Conservation (phyloP, 371 early-diverging fungal genomes). For the Thermomucor indicae-seudaticae region DNA sequence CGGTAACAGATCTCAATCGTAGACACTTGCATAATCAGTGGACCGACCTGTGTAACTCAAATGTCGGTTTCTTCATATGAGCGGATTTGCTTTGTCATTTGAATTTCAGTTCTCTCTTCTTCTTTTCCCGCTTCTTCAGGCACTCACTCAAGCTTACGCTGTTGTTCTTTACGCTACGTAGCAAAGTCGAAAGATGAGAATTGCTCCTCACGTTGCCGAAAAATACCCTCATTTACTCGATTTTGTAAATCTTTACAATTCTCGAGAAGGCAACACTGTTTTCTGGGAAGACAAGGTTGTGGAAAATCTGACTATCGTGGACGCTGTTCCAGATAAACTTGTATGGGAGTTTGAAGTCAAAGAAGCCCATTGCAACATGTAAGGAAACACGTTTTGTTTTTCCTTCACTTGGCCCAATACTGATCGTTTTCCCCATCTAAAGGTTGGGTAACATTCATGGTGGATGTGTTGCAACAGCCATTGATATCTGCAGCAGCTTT, state of each 20-base stretch:
- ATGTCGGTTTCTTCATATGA: too few relatives aligned
- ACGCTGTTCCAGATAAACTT: constrained; percentile 18
- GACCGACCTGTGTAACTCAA: too few relatives aligned
- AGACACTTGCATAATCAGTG: too few relatives aligned
- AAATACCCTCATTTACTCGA: constrained; percentile 18
- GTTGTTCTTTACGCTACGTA: not conserved
- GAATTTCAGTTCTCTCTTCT: not conserved
- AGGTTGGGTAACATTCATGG: constrained; percentile 38
- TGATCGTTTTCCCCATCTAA: too few relatives aligned
- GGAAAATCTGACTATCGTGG: constrained; percentile 7
- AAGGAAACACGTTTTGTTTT: constrained; percentile 1
- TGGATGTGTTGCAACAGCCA: constrained; percentile 41
- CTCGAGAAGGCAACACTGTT: not conserved
- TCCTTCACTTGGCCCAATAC: too few relatives aligned
- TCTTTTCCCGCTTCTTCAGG: not conserved
- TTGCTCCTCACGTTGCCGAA: constrained; percentile 6
- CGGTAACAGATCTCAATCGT: too few relatives aligned
- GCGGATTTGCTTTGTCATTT: constrained; percentile 5
- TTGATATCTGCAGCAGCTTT: constrained; percentile 44
- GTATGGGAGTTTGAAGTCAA: constrained; percentile 32
- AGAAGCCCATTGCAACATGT: constrained; percentile 32
- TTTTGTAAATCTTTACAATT: not conserved
- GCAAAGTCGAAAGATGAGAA: constrained; percentile 9
- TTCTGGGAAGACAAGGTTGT: constrained; percentile 18
- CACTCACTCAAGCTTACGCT: not conserved